phyloP scores from a whole-genome alignment of 1,284 basidiomycete species.

The Cystobasidium pallidum region DNA sequence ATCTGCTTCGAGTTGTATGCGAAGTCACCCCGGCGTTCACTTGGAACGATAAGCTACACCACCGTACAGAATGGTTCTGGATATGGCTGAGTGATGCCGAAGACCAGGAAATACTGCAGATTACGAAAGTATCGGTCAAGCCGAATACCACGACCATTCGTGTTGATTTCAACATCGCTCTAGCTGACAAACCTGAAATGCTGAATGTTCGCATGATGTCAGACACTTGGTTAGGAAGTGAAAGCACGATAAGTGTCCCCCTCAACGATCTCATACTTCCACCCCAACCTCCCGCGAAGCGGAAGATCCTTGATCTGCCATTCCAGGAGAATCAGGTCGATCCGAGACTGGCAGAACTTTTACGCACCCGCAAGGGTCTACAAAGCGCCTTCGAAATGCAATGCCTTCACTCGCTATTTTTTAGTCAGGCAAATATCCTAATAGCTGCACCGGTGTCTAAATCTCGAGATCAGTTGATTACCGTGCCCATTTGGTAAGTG shows the following conservation, averaged over 20 bases:
- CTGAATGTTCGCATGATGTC: slow-evolving; percentile 79
- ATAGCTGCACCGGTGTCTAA: slow-evolving; percentile 56
- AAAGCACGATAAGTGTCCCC: slow-evolving; percentile 69
- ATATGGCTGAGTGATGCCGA: slow-evolving; percentile 91
- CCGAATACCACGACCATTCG: slow-evolving; percentile 66
- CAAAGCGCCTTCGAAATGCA: slow-evolving; percentile 92
- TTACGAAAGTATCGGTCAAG: slow-evolving; percentile 72
- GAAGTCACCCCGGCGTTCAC: slow-evolving; percentile 65
- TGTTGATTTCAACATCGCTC: slow-evolving; percentile 76
- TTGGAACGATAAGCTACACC: slow-evolving; percentile 83
- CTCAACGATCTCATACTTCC: slow-evolving; percentile 80
- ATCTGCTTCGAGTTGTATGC: slow-evolving; percentile 78
- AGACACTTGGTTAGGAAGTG: slow-evolving; percentile 91
- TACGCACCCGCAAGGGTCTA: slow-evolving; percentile 58
- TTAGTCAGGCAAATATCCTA: slow-evolving; percentile 73
- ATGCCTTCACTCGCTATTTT: slow-evolving; percentile 78
- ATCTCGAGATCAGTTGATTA: slow-evolving; percentile 7
- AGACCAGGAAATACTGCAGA: slow-evolving; percentile 78
- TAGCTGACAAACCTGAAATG: slow-evolving; percentile 64
- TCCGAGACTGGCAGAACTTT: slow-evolving; percentile 1
- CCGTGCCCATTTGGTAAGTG: slow-evolving; percentile 26
- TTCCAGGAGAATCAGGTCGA: slow-evolving; percentile 38
- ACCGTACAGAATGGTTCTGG: slow-evolving; percentile 84
- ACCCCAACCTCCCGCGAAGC: slow-evolving; percentile 65
- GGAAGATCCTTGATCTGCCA: slow-evolving; percentile 76